Percentiles rank a stretch among this genome's conserved stretches.
phyloP scores from a whole-genome alignment of 805 yeast genomes.

The Metschnikowia baotianmanensis region DNA sequence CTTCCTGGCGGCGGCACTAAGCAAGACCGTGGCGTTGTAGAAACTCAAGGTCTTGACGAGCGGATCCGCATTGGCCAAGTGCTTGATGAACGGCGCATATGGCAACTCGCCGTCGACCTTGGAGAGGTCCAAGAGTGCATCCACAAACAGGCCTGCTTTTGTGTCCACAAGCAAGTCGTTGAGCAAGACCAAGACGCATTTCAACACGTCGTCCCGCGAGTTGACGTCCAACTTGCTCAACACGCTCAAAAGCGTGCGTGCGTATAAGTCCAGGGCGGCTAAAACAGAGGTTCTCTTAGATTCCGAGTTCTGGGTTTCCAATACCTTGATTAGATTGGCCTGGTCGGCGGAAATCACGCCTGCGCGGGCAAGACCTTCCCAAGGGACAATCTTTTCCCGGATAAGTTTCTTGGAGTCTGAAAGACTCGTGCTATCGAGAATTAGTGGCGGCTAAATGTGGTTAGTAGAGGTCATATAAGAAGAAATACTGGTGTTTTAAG shows the following conservation, averaged over 20 bases:
- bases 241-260: conserved; percentile 52
- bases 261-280: conserved; percentile 48
- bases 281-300: conserved; percentile 42
- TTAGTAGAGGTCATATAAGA: neutral
- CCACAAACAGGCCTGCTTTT: conserved; percentile 32
- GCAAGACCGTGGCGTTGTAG: conserved; percentile 50
- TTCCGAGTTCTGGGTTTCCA: conserved; percentile 48
- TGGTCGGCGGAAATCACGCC: conserved; percentile 64
- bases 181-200: conserved; percentile 59
- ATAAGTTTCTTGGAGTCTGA: conserved; percentile 64
- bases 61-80: conserved; percentile 54
- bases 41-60: conserved; percentile 55
- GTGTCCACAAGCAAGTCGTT: conserved; percentile 52
- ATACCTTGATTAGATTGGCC: conserved; percentile 56
- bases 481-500: neutral
- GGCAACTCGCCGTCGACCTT: conserved; percentile 47
- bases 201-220: conserved; percentile 61
- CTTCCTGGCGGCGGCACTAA: conserved; percentile 29
- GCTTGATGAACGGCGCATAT: conserved; percentile 49
- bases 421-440: conserved; percentile 64
- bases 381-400: conserved; percentile 78
- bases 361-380: conserved; percentile 87
- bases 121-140: conserved; percentile 43
- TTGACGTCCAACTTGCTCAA: conserved; percentile 45
- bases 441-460: conserved; percentile 30